phyloP scores from a whole-genome alignment of 805 yeast species.

The Middelhovenomyces tepae region DNA sequence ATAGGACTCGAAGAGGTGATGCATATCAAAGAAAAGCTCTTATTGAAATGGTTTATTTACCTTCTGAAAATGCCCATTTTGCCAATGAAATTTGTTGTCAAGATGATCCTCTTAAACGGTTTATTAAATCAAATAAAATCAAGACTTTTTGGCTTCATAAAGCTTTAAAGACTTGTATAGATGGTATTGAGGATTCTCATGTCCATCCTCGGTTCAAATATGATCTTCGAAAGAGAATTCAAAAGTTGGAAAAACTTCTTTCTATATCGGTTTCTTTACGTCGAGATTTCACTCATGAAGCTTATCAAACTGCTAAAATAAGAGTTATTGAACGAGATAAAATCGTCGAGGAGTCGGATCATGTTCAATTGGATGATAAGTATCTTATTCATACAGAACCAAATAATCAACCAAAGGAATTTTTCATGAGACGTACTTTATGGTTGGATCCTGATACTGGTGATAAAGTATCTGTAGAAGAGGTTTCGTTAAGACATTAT shows the following conservation, averaged over 20 bases:
- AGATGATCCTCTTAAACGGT: neutral
- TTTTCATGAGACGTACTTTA: neutral
- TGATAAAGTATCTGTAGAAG: conserved; percentile 24
- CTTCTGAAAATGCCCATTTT: neutral
- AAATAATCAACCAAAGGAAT: neutral
- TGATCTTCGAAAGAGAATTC: conserved; percentile 2
- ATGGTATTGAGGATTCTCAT: conserved; percentile 1
- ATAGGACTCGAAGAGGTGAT: conserved; percentile 1
- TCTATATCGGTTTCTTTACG: neutral
- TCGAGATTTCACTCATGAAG: conserved; percentile 1
- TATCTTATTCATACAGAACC: neutral
- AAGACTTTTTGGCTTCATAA: conserved; percentile 1
- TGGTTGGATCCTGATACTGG: conserved; percentile 7
- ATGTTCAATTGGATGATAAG: neutral
- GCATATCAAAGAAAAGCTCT: conserved; percentile 3
- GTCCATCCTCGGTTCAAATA: neutral
- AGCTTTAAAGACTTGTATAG: conserved; percentile 1
- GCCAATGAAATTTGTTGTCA: neutral
- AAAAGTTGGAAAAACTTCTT: conserved; percentile 1
- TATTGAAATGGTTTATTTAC: conserved; percentile 1
- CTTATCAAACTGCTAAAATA: neutral
- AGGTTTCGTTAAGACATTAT: conserved; percentile 26
- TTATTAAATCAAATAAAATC: too few relatives aligned
- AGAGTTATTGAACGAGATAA: conserved; percentile 1
- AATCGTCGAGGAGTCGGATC: neutral